phyloP scores from a whole-genome alignment of 176 grass and related monocot species.

The Dactylis glomerata region DNA sequence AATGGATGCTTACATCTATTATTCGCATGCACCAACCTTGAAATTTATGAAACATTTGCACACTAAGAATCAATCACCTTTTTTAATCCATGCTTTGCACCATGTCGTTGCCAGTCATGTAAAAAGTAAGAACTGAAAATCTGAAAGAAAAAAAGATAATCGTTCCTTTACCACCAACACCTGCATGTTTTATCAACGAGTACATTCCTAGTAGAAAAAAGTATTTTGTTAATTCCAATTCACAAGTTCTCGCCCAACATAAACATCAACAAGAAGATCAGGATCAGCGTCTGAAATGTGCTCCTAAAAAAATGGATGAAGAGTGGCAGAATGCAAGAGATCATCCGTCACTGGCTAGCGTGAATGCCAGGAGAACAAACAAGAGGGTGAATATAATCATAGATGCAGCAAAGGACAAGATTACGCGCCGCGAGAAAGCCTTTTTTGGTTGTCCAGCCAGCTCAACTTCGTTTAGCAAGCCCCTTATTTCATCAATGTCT shows the following conservation, averaged over 20 bases:
- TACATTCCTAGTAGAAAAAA: not conserved
- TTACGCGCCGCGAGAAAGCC: constrained; percentile 44
- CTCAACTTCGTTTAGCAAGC: constrained; percentile 75
- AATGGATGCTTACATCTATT: not conserved
- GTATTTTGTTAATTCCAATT: not conserved
- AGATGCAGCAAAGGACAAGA: constrained; percentile 51
- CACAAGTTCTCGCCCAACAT: not conserved
- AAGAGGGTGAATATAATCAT: constrained; percentile 63
- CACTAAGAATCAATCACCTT: not conserved
- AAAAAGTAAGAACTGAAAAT: not conserved
- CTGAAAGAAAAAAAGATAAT: not conserved
- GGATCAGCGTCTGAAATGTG: not conserved
- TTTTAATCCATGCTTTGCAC: not conserved
- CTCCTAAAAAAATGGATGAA: not conserved
- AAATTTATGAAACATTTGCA: not conserved
- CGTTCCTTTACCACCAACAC: not conserved
- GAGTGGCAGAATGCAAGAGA: not conserved
- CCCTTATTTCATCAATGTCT: constrained; percentile 61
- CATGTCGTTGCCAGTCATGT: not conserved
- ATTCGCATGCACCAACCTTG: not conserved
- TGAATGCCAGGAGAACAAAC: constrained; percentile 65
- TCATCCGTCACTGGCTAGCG: constrained; percentile 76
- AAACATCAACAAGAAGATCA: not conserved
- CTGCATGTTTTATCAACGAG: not conserved
- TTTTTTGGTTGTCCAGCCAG: constrained; percentile 49